A percentile compares a stretch with the other conserved stretches of the same genome.
Evolutionary conservation across 352 stramenopile species (phyloP).

Genomic region (Globisporangium acanthophoron): DNA sequence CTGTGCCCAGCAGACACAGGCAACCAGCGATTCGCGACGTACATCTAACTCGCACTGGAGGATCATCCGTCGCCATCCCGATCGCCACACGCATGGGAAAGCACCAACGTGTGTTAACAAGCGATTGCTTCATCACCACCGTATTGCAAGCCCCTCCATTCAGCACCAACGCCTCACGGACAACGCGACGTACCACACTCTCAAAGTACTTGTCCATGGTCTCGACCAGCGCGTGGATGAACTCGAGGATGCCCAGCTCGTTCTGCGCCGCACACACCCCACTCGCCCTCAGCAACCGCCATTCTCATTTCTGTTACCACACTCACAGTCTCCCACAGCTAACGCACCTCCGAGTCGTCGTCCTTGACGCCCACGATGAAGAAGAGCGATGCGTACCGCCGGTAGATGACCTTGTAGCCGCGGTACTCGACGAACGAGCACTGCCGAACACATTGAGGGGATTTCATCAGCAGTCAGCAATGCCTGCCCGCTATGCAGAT

Average conservation of each 20-base stretch:
- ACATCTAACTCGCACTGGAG: constrained; percentile 82
- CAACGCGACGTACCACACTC: constrained; percentile 84
- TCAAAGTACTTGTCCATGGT: constrained; percentile 99
- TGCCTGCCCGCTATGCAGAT: background rate
- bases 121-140: background rate
- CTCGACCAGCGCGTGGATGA: constrained; percentile 99
- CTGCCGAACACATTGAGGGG: constrained; percentile 32
- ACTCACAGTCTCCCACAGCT: background rate
- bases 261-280: constrained; percentile 73
- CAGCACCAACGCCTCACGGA: background rate
- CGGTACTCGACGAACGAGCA: constrained; percentile 99
- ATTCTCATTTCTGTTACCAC: too few species aligned
- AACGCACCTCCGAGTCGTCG: constrained; percentile 84
- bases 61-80: background rate
- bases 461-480: background rate
- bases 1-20: too few species aligned
- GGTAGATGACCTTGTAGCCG: constrained; percentile 98
- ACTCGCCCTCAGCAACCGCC: background rate
- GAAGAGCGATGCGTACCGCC: constrained; percentile 99
- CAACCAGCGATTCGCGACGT: constrained; percentile 15
- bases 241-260: constrained; percentile 99
- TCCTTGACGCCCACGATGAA: constrained; percentile 99
- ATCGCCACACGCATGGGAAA: background rate
- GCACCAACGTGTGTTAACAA: background rate
- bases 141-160: too few species aligned